Conservation (phyloP, 2,329 filamentous ascomycete species). For the Alternaria solani region DNA sequence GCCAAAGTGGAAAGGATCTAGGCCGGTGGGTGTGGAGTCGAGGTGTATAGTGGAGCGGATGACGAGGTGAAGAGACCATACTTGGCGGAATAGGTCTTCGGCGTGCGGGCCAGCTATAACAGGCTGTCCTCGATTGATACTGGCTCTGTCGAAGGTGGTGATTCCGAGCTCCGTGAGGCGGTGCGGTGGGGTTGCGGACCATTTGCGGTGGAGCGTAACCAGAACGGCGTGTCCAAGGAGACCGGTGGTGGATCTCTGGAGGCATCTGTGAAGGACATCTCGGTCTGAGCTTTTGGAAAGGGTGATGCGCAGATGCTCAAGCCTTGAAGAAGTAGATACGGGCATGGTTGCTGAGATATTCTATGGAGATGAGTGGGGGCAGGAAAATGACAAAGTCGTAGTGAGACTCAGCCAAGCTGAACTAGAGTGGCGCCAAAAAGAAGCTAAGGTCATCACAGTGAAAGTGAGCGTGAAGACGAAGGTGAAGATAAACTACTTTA, state of each 20-base stretch:
- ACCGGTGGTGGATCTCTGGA: constrained; percentile 1
- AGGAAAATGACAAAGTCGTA: neutral
- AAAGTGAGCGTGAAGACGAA: neutral
- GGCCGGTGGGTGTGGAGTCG: constrained; percentile 4
- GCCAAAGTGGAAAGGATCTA: constrained; percentile 26
- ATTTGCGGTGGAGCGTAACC: constrained; percentile 22
- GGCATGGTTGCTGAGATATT: neutral
- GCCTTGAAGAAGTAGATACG: neutral
- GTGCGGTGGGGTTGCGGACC: constrained; percentile 16
- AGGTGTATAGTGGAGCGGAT: constrained; percentile 20
- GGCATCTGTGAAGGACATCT: constrained; percentile 11
- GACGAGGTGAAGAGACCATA: constrained; percentile 27
- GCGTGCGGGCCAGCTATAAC: constrained; percentile 20
- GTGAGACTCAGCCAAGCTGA: neutral
- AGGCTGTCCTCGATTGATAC: constrained; percentile 1
- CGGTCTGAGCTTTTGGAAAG: constrained; percentile 8
- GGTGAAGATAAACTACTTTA: too few relatives aligned
- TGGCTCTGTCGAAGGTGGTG: constrained; percentile 18
- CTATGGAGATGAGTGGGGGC: neutral
- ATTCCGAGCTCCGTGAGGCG: constrained; percentile 27
- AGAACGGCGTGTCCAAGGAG: constrained; percentile 23
- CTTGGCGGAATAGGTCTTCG: constrained; percentile 18
- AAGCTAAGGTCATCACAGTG: neutral
- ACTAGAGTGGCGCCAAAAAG: neutral
- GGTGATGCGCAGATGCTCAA: constrained; percentile 2